These are phyloP conservation scores for Centrapalus pauciflorus DNA, from an alignment of 129 eudicot genomes.

Conservation along the genomic window DNA sequence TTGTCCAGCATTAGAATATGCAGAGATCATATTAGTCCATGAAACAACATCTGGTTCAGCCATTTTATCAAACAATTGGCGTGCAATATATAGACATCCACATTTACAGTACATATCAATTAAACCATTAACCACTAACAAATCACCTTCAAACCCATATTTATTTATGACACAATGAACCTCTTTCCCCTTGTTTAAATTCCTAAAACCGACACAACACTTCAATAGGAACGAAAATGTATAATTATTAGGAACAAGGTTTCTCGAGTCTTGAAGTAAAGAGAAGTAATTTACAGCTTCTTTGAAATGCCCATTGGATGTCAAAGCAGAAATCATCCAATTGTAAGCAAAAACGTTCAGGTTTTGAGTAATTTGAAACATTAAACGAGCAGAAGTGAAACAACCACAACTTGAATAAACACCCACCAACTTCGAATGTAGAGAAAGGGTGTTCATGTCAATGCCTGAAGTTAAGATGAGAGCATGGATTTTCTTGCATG, in stretches of 20 bases:
- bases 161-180: constrained; percentile 46
- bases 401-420: constrained; percentile 66
- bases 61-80: constrained; percentile 59
- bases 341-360: constrained; percentile 71
- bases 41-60: constrained; percentile 54
- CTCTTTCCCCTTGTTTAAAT: constrained; percentile 53
- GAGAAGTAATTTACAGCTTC: constrained; percentile 55
- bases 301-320: constrained; percentile 45
- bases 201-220: constrained; percentile 65
- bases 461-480: constrained; percentile 34
- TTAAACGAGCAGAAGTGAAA: constrained; percentile 42
- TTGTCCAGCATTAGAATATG: constrained; percentile 39
- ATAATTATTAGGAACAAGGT: constrained; percentile 34
- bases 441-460: constrained; percentile 29
- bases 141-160: constrained; percentile 40
- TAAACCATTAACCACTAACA: constrained; percentile 42
- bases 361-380: constrained; percentile 45
- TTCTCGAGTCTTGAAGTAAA: constrained; percentile 34
- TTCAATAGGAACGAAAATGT: constrained; percentile 54
- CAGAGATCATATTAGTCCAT: constrained; percentile 67
- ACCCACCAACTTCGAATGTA: constrained; percentile 56
- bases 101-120: constrained; percentile 75
- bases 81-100: constrained; percentile 32
- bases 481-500: constrained; percentile 56
- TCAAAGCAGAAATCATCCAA: constrained; percentile 72